Percentiles rank a stretch among this genome's conserved stretches.
Evolutionary conservation across 306 rosid species (phyloP).

Genomic region (Acacia confusa): DNA sequence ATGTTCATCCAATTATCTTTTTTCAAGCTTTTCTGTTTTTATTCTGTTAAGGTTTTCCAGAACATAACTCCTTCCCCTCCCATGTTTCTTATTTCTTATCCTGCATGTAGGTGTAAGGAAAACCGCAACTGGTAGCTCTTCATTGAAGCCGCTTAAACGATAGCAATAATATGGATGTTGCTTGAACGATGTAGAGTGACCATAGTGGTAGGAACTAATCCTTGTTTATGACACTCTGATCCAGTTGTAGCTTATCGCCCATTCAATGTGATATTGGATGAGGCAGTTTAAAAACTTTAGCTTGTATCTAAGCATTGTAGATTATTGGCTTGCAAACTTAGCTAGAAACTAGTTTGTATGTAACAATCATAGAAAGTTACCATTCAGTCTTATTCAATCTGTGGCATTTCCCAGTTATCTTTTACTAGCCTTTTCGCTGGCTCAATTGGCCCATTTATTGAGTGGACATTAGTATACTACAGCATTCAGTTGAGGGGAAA

Average conservation of each 20-base stretch:
- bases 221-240: slow-evolving; percentile 29
- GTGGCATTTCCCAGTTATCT: slow-evolving; percentile 5
- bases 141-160: slow-evolving; percentile 52
- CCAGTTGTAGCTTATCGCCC: slow-evolving; percentile 32
- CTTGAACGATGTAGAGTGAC: slow-evolving; percentile 37
- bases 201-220: slow-evolving; percentile 37
- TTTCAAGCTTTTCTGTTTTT: background rate
- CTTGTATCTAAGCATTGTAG: slow-evolving; percentile 33
- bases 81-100: slow-evolving; percentile 30
- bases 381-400: slow-evolving; percentile 2
- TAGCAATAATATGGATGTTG: slow-evolving; percentile 56
- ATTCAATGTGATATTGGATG: slow-evolving; percentile 46
- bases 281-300: slow-evolving; percentile 48
- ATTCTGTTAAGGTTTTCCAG: slow-evolving; percentile 10
- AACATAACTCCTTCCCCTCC: slow-evolving; percentile 5
- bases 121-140: slow-evolving; percentile 57
- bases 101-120: slow-evolving; percentile 58
- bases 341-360: slow-evolving; percentile 41
- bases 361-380: slow-evolving; percentile 22
- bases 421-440: background rate
- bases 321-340: background rate
- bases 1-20: slow-evolving; percentile 34
- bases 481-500: background rate
- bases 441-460: background rate
- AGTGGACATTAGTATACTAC: background rate